Evolutionary conservation across 2,329 filamentous ascomycete species (phyloP).

Genomic region (Furcasterigmium sp.): DNA sequence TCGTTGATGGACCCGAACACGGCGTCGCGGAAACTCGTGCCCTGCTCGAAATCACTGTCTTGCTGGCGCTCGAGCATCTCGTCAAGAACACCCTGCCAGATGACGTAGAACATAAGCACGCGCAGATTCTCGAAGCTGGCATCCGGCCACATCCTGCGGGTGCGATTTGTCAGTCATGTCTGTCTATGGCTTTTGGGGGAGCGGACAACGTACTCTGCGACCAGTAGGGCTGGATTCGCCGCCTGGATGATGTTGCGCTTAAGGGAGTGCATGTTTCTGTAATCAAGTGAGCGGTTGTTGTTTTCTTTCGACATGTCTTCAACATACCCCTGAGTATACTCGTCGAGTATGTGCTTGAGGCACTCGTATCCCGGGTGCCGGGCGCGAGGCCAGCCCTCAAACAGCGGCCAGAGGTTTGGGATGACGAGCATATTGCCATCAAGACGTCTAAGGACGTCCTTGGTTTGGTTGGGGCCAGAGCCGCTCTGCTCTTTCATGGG

Average conservation of each 20-base stretch:
- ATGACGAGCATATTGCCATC: background rate
- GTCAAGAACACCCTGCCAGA: slow-evolving; percentile 11
- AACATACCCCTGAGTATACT: slow-evolving; percentile 1
- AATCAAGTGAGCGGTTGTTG: slow-evolving; percentile 1
- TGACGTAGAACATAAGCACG: slow-evolving; percentile 6
- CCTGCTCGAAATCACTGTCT: background rate
- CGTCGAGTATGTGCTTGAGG: slow-evolving; percentile 2
- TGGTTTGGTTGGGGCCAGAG: background rate
- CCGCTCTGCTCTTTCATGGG: no score
- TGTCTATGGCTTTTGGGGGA: background rate
- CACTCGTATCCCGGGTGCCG: background rate
- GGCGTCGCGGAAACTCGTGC: no score
- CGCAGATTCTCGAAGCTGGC: slow-evolving; percentile 1
- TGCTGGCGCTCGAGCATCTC: slow-evolving; percentile 10
- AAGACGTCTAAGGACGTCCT: background rate
- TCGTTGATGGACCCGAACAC: no score
- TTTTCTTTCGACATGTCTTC: no score
- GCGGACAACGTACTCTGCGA: slow-evolving; percentile 3
- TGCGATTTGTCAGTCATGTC: slow-evolving; percentile 3
- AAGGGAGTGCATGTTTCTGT: background rate
- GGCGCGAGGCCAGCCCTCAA: slow-evolving; percentile 6
- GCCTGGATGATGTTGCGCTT: slow-evolving; percentile 1
- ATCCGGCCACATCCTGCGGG: slow-evolving; percentile 10
- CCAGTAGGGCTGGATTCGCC: slow-evolving; percentile 8
- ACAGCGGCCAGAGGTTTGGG: background rate